Base-by-base conservation (phyloP, 768 basidiomycete genomes). In the Tephrocybe sp. region DNA sequence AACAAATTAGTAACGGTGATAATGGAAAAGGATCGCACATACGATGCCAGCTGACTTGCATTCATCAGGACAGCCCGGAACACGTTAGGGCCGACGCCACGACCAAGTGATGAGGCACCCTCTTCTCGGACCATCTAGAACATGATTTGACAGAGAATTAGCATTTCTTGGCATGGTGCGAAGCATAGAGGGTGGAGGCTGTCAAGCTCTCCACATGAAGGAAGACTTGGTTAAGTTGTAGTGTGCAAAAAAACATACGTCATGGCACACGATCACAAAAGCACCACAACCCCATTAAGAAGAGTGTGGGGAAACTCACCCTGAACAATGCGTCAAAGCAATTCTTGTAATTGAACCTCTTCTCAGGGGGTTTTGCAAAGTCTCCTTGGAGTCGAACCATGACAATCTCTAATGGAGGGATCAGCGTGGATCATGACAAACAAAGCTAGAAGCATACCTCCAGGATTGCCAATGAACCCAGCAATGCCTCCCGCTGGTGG, bases 331-430 rank as follows among this genome's bases (percentile, higher is more conserved):
- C 93, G 70, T 95, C 92, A 48, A 95, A 82, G 57, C 86, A 89
- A 65, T 95, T 79, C 71, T 89, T 90, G 67, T 96, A 96, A 61
- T 91, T 90, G 72, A 93, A 87, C 39, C 89, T 77, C 67, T 91
- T 89, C 71, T 91, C 90, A 8, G 85, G 83, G 1, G 89, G 81
- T 65, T 94, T 95, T 5, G 90, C 92, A 60, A 89, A 86, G 68
- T 96, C 93, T 33, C 87, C 92, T 68, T 95, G 93, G 54, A 96
- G 76, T 48, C 93, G 86, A 38, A 94, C 86, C 86, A 89, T 89
- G 32, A 88, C 83, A 63, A 89, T 85, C 65, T 88, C 87, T 83
- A 59, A 30, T n/a, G 19, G n/a, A 42, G 14, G 26, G 20, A 5
- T 26, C 16, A 41, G 12, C 32, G n/a, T n/a, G 17, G 31, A 26